Evolutionary conservation across 208 protist species (phyloP), one percentile per base, ranked within the genome.

Genomic region (Crithidia fasciculata): DNA sequence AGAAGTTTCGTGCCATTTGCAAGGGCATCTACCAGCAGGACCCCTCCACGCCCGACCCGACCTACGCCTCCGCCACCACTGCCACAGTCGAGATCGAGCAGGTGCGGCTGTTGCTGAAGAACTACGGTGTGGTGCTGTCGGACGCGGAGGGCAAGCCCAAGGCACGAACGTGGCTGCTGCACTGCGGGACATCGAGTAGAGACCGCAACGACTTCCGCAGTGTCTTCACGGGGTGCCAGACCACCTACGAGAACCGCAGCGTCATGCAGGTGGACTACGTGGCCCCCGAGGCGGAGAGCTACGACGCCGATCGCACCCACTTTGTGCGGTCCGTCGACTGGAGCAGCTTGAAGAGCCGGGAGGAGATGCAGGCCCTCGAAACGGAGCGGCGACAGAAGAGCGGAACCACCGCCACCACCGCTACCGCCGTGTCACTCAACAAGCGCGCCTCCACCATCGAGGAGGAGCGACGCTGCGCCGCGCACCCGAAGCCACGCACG

Each of bases 1-100:
- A 93, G 16, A 68, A 76, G 4, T 95, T 97, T 60, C 93, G 93
- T 12, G 69, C 69, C n/a, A 85, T 97, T n/a, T 95, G 89, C 72
- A 71, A 65, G 8, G 87, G 79, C 50, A 95, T 97, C 9, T 95
- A 87, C 73, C 41, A 69, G 4, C 80, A 88, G 52, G 76, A 92
- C 58, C 76, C 76, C 5, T 7, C 67, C 36, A 74, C 59, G 37
- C 71, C 71, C 2, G 76, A 88, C 55, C 85, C 85, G 0, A 64
- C 52, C 49, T 86, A 82, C 62, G 45, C 37, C 41, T 60, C 83
- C n/a, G 47, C 40, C 16, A 76, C 80, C 59, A 89, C 85, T 10
- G 69, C 52, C 15, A 70, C 76, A 3, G 67, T 87, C 8, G 61
- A 81, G n/a, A 57, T 76, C 8, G 81, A 88, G 58, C 82, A 96